A percentile compares a stretch with the other conserved stretches of the same genome.
These are phyloP conservation scores for Evansstolkia leycettana DNA, from an alignment of 495 filamentous ascomycete species.

Conservation along the genomic window DNA sequence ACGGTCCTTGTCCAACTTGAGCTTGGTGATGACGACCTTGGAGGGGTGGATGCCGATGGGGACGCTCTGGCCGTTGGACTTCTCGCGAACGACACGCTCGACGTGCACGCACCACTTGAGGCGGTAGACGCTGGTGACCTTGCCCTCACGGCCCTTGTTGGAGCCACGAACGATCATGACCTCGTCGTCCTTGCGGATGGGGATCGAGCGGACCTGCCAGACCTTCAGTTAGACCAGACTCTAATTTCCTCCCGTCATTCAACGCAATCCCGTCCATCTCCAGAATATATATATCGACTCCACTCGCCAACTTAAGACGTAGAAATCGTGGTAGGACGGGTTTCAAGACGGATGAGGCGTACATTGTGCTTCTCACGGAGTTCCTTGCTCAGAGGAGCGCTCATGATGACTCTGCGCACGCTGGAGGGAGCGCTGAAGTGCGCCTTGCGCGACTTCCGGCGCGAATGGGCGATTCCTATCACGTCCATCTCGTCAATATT, in stretches of 20 bases:
- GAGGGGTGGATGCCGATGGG: conserved; percentile 80
- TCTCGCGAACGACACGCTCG: conserved; percentile 86
- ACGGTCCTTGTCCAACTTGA: conserved; percentile 97
- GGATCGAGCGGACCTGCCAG: conserved; percentile 79
- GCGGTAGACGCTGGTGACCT: conserved; percentile 92
- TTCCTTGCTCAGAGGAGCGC: conserved; percentile 87
- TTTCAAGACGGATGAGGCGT: conserved; percentile 17
- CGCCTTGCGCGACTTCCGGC: conserved; percentile 94
- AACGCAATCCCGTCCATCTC: too few relatives aligned
- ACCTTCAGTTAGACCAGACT: too few relatives aligned
- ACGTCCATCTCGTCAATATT: conserved; percentile 14
- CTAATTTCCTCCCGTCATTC: too few relatives aligned
- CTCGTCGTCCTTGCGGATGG: conserved; percentile 97
- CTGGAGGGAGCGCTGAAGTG: conserved; percentile 90
- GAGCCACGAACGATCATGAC: conserved; percentile 75
- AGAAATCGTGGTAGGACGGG: too few relatives aligned
- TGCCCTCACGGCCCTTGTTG: conserved; percentile 90
- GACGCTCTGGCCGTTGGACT: conserved; percentile 83
- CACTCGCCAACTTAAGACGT: too few relatives aligned
- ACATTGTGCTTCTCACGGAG: conserved; percentile 93
- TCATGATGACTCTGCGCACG: conserved; percentile 87
- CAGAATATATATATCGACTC: too few relatives aligned
- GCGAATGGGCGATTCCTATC: conserved; percentile 63
- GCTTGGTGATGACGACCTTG: conserved; percentile 93
- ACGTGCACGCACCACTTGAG: conserved; percentile 91